Conservation (phyloP, 225 moss, liverwort and hornwort genomes). For the Marchantia polymorpha region DNA sequence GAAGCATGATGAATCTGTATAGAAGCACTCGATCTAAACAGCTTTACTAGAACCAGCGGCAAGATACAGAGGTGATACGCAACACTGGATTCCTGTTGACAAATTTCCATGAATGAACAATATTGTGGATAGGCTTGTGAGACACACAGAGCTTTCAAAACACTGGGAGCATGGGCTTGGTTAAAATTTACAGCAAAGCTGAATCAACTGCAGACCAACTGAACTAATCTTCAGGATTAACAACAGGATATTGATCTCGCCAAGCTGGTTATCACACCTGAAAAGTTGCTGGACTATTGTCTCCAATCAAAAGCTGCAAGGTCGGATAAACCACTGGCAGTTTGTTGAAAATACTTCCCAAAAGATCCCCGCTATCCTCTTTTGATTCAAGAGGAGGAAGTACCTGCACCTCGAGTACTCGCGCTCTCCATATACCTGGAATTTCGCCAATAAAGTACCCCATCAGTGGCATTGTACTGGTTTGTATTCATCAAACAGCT, state of each 20-base stretch:
- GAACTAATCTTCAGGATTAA: neutral
- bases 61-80: neutral
- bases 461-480: no score
- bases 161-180: neutral
- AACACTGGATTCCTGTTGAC: no score
- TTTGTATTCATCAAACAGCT: no score
- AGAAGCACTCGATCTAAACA: no score
- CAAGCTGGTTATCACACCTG: conserved; percentile 38
- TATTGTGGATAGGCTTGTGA: neutral
- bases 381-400: conserved; percentile 41
- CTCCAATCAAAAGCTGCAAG: conserved; percentile 65
- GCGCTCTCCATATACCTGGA: conserved; percentile 77
- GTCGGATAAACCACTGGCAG: conserved; percentile 37
- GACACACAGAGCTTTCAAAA: neutral
- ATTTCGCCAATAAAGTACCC: no score
- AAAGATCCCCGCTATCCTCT: conserved; percentile 18
- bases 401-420: conserved; percentile 50
- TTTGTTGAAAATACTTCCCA: conserved; percentile 49
- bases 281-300: conserved; percentile 69
- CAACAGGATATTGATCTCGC: neutral
- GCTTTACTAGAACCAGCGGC: no score
- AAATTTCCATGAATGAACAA: no score
- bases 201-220: no score
- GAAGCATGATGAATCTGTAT: no score
- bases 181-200: neutral